Evolutionary conservation across 2,329 filamentous ascomycete species (phyloP), one percentile per base, ranked within the genome.

Genomic region (Penicillium fuscoglaucum): DNA sequence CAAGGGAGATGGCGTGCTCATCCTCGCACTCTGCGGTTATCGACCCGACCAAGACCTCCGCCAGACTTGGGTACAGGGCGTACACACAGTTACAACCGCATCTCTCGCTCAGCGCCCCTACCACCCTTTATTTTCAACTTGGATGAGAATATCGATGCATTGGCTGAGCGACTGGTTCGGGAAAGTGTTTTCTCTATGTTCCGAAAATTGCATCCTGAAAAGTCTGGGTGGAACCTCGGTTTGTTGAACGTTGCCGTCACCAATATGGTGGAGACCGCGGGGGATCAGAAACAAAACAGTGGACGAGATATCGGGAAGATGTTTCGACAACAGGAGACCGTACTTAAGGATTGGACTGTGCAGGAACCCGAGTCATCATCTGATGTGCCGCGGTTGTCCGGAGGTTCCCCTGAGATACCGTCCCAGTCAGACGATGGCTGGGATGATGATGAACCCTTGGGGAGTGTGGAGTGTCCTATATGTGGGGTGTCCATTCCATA

Each of bases 181-280:
- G 89, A 95, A 60, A 76, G 82, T 1, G 73, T 96, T 19, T 65
- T 92, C 3, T 84, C 86, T 0, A 83, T 96, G 72, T 91, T 96
- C 69, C 85, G 86, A 15, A 87, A 85, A 61, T 79, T 96, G 13
- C 88, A 93, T 63, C 82, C 86, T 0, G 86, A 89, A 60, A 84
- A 82, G 61, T 78, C 81, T 9, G 86, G 84, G 2, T 96, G 90
- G 89, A 90, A 93, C 64, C 75, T 97, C 19, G 90, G 89, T 63
- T 78, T 98, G 52, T 80, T 98, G 59, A 98, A 97, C 64, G 79
- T 98, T 24, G 93, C 91, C 46, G 92, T 90, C 8, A 89, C 90
- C 15, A 96, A 96, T 70, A 93, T 98, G 87, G 82, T 82, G 1
- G 79, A 83, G 41, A 80, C 78, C 17, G 85, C 83, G 5, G 78